Percentiles rank a stretch among this genome's conserved stretches.
phyloP scores from a whole-genome alignment of 495 filamentous ascomycete species.

The Daldinia bambusicola region DNA sequence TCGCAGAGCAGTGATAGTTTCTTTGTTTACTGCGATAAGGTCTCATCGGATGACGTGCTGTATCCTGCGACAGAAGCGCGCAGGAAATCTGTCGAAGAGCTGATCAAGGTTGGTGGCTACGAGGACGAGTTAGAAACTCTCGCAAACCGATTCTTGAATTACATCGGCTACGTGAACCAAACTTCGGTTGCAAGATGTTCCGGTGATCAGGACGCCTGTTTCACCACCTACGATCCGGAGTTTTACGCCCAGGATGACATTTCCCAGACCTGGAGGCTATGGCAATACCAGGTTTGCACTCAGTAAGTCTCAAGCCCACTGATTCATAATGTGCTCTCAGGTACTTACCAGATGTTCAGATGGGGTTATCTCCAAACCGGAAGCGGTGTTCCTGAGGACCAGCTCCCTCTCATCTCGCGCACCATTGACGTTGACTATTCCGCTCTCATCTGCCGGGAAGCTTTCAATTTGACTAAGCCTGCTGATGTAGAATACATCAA shows the following conservation, averaged over 20 bases:
- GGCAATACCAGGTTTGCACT: conserved; percentile 67
- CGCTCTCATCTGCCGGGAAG: conserved; percentile 63
- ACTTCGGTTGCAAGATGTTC: conserved; percentile 52
- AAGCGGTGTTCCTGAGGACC: conserved; percentile 64
- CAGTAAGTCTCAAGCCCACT: conserved; percentile 48
- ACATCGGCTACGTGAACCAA: conserved; percentile 68
- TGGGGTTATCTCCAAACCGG: conserved; percentile 80
- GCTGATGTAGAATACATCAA: conserved; percentile 70
- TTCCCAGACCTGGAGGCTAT: conserved; percentile 63
- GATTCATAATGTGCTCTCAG: neutral
- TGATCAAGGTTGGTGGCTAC: conserved; percentile 68
- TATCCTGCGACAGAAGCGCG: conserved; percentile 57
- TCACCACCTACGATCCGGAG: conserved; percentile 59
- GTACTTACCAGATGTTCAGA: conserved; percentile 53
- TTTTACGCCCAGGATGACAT: conserved; percentile 64
- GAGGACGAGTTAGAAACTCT: conserved; percentile 57
- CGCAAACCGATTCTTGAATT: conserved; percentile 69
- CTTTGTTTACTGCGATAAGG: conserved; percentile 67
- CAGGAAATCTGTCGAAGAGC: conserved; percentile 54
- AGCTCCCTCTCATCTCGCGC: conserved; percentile 73
- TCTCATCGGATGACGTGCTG: conserved; percentile 60
- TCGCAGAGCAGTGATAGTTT: conserved; percentile 63
- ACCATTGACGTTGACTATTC: conserved; percentile 66
- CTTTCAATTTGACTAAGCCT: conserved; percentile 70
- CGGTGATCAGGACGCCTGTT: conserved; percentile 64